Evolutionary conservation across 345 rosid genomes (phyloP).

Genomic region (Physaria fendleri): DNA sequence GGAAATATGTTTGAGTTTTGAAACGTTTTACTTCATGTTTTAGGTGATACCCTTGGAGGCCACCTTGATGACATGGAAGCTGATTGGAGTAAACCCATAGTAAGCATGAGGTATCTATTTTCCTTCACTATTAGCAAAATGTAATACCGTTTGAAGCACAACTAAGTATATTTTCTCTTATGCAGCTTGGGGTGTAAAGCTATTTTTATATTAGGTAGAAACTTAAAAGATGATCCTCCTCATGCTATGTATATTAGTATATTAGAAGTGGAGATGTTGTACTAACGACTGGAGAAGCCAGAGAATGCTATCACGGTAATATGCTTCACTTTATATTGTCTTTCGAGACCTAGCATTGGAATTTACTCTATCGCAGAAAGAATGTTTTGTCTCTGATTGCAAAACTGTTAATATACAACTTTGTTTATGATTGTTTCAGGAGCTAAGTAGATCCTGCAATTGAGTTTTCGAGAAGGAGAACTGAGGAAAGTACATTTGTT

Average conservation of each 20-base stretch:
- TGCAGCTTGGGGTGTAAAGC: constrained; percentile 92
- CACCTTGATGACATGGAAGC: constrained; percentile 99
- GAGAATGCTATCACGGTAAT: constrained; percentile 91
- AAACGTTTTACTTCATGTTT: neutral
- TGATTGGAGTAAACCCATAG: constrained; percentile 94
- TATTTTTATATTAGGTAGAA: constrained; percentile 87
- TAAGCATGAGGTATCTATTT: constrained; percentile 74
- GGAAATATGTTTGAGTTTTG: neutral
- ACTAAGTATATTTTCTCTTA: neutral
- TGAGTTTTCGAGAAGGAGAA: too few relatives aligned
- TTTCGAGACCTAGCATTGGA: neutral
- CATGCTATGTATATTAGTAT: constrained; percentile 84
- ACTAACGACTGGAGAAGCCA: constrained; percentile 92
- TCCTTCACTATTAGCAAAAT: neutral
- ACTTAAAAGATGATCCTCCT: constrained; percentile 66
- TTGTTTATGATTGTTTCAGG: too few relatives aligned
- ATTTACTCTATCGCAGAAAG: neutral
- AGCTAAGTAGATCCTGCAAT: too few relatives aligned
- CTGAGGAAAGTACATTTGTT: too few relatives aligned
- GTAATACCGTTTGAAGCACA: neutral
- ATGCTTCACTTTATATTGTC: constrained; percentile 2
- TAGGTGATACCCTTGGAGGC: constrained; percentile 94
- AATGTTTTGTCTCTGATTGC: neutral
- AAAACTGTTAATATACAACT: neutral
- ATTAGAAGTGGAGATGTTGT: constrained; percentile 91